These are phyloP conservation scores for Polyporus arcularius DNA, from an alignment of 768 basidiomycete species.

Conservation along the genomic window DNA sequence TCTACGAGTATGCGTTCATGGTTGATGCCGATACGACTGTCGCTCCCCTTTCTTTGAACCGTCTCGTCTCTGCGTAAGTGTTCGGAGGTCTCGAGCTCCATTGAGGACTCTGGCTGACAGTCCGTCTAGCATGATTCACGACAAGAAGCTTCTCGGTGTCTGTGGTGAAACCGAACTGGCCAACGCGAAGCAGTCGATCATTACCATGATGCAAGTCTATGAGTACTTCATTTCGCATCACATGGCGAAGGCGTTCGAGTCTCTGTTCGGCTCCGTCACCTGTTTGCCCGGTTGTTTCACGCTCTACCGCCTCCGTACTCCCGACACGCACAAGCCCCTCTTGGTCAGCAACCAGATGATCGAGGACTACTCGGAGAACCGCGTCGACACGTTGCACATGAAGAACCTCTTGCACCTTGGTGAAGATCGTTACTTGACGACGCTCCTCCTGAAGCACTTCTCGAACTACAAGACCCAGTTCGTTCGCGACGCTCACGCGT, in stretches of 20 bases:
- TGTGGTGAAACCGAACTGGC: constrained; percentile 94
- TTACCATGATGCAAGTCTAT: constrained; percentile 99
- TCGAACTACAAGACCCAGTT: constrained; percentile 93
- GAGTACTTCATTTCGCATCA: constrained; percentile 99
- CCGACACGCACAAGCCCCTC: constrained; percentile 94
- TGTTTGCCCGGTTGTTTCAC: constrained; percentile 99
- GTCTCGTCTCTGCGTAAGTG: constrained; percentile 89
- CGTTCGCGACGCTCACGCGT: constrained; percentile 90
- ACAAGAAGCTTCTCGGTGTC: constrained; percentile 90
- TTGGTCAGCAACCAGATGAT: constrained; percentile 91
- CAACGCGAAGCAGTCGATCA: constrained; percentile 92
- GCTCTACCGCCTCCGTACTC: constrained; percentile 90
- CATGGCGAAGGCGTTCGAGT: constrained; percentile 98
- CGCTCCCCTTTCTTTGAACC: constrained; percentile 82
- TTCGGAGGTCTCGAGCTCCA: not conserved
- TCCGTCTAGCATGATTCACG: constrained; percentile 84
- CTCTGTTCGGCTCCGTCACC: constrained; percentile 94
- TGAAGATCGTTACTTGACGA: constrained; percentile 99
- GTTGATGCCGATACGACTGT: constrained; percentile 96
- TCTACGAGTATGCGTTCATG: constrained; percentile 95
- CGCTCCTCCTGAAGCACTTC: constrained; percentile 94
- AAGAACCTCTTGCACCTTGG: constrained; percentile 97
- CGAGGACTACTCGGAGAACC: constrained; percentile 92
- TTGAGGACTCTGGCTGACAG: not conserved
- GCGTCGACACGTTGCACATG: constrained; percentile 97